Evolutionary conservation across 768 basidiomycete genomes (phyloP).

Genomic region (Agaricus bisporus): DNA sequence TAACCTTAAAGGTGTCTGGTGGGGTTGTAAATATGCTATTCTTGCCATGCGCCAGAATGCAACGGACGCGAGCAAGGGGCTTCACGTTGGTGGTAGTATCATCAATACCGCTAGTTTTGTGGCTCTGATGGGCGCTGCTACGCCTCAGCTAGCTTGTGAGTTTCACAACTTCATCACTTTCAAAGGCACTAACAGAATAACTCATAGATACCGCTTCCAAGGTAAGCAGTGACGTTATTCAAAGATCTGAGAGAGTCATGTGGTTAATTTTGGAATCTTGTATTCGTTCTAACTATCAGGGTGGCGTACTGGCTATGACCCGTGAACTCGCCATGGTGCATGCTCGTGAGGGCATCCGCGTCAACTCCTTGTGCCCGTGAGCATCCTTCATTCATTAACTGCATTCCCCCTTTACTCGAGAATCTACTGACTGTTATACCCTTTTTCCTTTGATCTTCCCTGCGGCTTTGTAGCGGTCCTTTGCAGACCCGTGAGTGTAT

Average conservation of each 20-base stretch:
- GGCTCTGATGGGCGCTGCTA: conserved; percentile 91
- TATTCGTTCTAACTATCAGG: conserved; percentile 33
- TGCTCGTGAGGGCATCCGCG: conserved; percentile 91
- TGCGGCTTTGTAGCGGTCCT: conserved; percentile 59
- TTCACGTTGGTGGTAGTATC: conserved; percentile 82
- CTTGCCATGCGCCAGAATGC: conserved; percentile 94
- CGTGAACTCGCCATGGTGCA: conserved; percentile 97
- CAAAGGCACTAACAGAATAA: too few relatives aligned
- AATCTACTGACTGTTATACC: neutral
- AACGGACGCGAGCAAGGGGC: conserved; percentile 71
- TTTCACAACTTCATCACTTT: neutral
- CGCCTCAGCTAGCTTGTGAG: conserved; percentile 96
- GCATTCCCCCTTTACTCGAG: neutral
- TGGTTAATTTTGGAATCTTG: neutral
- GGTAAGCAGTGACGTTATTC: conserved; percentile 28
- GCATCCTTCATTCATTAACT: conserved; percentile 22
- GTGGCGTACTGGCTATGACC: conserved; percentile 98
- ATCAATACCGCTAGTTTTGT: conserved; percentile 99
- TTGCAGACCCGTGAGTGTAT: conserved; percentile 79
- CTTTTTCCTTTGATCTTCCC: conserved; percentile 10
- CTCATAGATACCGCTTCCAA: conserved; percentile 87
- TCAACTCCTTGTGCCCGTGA: conserved; percentile 96
- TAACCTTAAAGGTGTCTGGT: conserved; percentile 99
- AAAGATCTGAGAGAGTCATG: neutral
- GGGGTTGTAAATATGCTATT: conserved; percentile 97